Evolutionary conservation across 768 basidiomycete genomes (phyloP), one percentile per base, ranked within the genome.

Genomic region (Suillus alpinus): DNA sequence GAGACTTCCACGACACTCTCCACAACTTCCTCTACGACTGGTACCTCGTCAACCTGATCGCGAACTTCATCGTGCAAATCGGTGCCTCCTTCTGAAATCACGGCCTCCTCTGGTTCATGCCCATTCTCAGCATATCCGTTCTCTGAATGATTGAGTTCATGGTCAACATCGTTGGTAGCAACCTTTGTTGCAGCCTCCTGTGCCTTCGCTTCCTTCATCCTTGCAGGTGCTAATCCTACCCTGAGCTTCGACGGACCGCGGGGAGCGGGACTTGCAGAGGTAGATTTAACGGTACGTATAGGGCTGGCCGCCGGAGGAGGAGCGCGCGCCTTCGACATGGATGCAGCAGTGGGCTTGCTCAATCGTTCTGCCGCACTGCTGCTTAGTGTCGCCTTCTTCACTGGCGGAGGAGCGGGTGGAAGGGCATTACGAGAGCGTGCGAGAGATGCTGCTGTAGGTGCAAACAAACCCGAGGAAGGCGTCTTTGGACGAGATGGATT

Each of bases 261-360:
- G 36, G 74, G 67, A 34, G 66, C 57, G 7, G 71, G 57, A 57
- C 75, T 76, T 36, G 65, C 23, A 58, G 72, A 59, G 50, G 71
- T 63, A 23, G 76, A 66, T 50, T 76, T 69, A 10, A 71, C 61
- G 12, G 79, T 62, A 46, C 62, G 66, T 5, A 68, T 59, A 37
- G 72, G 67, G 29, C 65, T 68, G 43, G 31, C 55, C 36, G 63
- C 14, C 29, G 66, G 53, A 8, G 51, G 66, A 4, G 71, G 63
- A n/a, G 77, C 63, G 18, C 86, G 81, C 23, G 83, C 83, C 69
- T 84, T 87, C 26, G 85, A 85, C 60, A 89, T 69, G 1, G 89
- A 90, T 31, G 91, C 87, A 10, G 90, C 89, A 1, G 91, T 92
- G n/a, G 91, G 91, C 72, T 91, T 91, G 73, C 84, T 90, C 46